phyloP scores from a whole-genome alignment of 768 basidiomycete genomes.

The Boletus insuetus region DNA sequence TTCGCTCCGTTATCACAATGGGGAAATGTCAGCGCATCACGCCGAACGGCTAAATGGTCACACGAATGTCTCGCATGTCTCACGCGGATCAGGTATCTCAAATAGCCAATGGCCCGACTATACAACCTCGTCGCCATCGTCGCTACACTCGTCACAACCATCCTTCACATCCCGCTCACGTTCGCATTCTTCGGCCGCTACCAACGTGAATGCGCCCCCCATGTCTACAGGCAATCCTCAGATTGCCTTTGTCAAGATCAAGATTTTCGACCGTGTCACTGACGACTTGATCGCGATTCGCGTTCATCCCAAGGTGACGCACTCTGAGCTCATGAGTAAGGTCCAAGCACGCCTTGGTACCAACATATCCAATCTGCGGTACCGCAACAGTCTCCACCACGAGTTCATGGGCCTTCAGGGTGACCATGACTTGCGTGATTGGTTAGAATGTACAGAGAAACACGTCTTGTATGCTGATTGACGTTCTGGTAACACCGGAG shows the following conservation, averaged over 20 bases:
- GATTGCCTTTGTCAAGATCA: conserved; percentile 95
- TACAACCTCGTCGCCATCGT: conserved; percentile 44
- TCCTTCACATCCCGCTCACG: conserved; percentile 52
- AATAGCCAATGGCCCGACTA: conserved; percentile 28
- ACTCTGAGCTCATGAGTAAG: conserved; percentile 86
- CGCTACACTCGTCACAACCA: conserved; percentile 51
- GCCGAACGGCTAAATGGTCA: conserved; percentile 32
- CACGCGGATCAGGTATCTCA: conserved; percentile 30
- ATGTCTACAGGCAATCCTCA: conserved; percentile 78
- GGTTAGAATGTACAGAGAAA: conserved; percentile 79
- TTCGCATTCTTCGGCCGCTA: conserved; percentile 51
- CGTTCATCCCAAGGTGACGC: conserved; percentile 88
- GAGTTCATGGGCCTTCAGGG: conserved; percentile 59
- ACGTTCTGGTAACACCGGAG: conserved; percentile 14
- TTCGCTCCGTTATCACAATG: conserved; percentile 19
- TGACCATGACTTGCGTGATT: conserved; percentile 63
- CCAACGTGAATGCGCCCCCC: conserved; percentile 59
- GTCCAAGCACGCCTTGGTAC: conserved; percentile 82
- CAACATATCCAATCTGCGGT: conserved; percentile 67
- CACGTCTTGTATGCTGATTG: conserved; percentile 80
- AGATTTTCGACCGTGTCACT: conserved; percentile 90
- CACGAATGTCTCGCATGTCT: conserved; percentile 23
- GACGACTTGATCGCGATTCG: conserved; percentile 97
- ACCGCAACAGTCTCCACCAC: conserved; percentile 69
- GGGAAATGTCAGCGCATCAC: conserved; percentile 31